Evolutionary conservation across 257 asterid species (phyloP).

Genomic region (Vinca minor): DNA sequence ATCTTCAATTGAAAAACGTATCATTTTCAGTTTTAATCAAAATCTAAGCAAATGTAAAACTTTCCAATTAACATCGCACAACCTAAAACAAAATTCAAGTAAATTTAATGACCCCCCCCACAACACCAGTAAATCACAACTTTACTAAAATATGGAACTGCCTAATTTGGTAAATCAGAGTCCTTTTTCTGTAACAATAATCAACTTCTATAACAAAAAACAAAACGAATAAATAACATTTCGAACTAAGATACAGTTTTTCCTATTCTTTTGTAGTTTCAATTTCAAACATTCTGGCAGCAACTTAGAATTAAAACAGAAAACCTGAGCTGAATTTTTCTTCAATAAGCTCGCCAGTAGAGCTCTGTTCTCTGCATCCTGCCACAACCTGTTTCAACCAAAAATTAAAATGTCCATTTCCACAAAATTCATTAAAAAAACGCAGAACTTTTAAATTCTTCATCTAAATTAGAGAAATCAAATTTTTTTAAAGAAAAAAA

Average conservation of each 20-base stretch:
- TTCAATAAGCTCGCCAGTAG: constrained; percentile 41
- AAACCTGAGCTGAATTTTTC: constrained; percentile 61
- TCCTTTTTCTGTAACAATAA: background rate
- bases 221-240: background rate
- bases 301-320: background rate
- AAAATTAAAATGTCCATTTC: background rate
- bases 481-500: too few species aligned
- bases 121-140: background rate
- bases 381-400: constrained; percentile 59
- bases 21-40: too few species aligned
- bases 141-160: background rate
- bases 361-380: constrained; percentile 74
- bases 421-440: too few species aligned
- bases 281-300: background rate
- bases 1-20: background rate
- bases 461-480: constrained; percentile 3
- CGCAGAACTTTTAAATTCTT: background rate
- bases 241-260: too few species aligned
- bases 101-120: background rate
- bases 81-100: background rate
- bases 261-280: background rate
- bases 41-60: background rate
- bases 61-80: background rate
- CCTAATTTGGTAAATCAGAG: background rate
- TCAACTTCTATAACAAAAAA: background rate